phyloP scores from a whole-genome alignment of 2,329 filamentous ascomycete genomes.

The Bretziella fagacearum region DNA sequence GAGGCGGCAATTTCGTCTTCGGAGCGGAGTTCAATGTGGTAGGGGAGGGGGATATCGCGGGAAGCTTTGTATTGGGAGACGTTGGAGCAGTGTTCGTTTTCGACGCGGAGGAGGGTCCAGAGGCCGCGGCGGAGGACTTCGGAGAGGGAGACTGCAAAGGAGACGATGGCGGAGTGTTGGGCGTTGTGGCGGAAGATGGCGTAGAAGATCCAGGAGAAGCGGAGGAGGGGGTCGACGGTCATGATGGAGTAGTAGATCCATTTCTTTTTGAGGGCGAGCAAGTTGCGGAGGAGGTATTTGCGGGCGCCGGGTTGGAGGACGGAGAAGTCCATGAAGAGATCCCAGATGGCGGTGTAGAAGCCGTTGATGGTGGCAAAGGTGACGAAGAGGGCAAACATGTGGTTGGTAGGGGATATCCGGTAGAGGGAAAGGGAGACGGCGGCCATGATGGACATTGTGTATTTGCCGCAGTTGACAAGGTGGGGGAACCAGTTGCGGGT shows the following conservation, averaged over 20 bases:
- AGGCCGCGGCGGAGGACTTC: constrained; percentile 75
- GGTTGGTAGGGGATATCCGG: constrained; percentile 46
- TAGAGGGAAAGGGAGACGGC: constrained; percentile 69
- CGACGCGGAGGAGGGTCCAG: constrained; percentile 85
- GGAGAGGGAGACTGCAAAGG: constrained; percentile 60
- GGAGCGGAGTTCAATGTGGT: constrained; percentile 35
- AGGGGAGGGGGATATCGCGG: constrained; percentile 73
- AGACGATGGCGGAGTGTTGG: constrained; percentile 69
- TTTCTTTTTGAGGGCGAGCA: constrained; percentile 57
- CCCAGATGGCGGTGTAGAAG: constrained; percentile 76
- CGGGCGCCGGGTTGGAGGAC: constrained; percentile 62
- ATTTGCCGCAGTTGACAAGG: constrained; percentile 83
- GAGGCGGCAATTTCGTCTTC: constrained; percentile 12
- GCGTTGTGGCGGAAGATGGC: constrained; percentile 62
- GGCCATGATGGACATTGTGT: constrained; percentile 64
- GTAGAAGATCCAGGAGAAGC: constrained; percentile 92
- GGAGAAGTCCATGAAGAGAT: constrained; percentile 91
- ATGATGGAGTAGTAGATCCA: constrained; percentile 85
- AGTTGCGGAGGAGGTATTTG: constrained; percentile 53
- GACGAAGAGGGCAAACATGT: constrained; percentile 55
- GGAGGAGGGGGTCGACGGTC: constrained; percentile 62
- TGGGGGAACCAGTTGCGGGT: constrained; percentile 82
- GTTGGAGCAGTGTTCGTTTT: constrained; percentile 94
- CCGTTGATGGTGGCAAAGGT: constrained; percentile 66
- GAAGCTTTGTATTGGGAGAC: constrained; percentile 80